These are phyloP conservation scores for Chlorociboria aeruginascens DNA, from an alignment of 495 filamentous ascomycete species.

Conservation along the genomic window DNA sequence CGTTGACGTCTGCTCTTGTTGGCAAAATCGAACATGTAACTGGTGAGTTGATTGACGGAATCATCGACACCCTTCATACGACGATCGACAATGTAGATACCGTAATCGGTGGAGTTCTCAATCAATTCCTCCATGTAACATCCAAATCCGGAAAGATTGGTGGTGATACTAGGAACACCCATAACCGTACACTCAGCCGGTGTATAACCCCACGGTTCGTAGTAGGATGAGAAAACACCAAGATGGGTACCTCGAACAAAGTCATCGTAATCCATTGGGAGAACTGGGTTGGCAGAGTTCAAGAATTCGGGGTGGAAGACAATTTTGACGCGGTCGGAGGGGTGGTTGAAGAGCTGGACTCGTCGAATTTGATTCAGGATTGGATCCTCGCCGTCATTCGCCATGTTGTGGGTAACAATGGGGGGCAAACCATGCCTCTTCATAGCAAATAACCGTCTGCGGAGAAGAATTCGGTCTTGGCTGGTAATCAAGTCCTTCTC, in stretches of 20 bases:
- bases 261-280: slow-evolving; percentile 95
- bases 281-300: slow-evolving; percentile 86
- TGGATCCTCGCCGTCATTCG: slow-evolving; percentile 84
- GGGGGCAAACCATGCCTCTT: slow-evolving; percentile 82
- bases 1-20: slow-evolving; percentile 86
- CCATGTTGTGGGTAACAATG: slow-evolving; percentile 99
- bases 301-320: slow-evolving; percentile 98
- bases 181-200: slow-evolving; percentile 98
- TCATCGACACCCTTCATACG: slow-evolving; percentile 94
- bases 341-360: slow-evolving; percentile 93
- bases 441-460: slow-evolving; percentile 88
- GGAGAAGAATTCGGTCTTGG: slow-evolving; percentile 85
- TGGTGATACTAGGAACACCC: slow-evolving; percentile 97
- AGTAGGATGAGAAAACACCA: slow-evolving; percentile 94
- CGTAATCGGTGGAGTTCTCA: slow-evolving; percentile 94
- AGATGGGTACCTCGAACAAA: slow-evolving; percentile 95
- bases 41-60: slow-evolving; percentile 85
- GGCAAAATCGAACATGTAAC: slow-evolving; percentile 94
- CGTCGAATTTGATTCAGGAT: slow-evolving; percentile 93
- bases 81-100: slow-evolving; percentile 97
- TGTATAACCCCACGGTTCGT: slow-evolving; percentile 98
- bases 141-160: slow-evolving; percentile 93
- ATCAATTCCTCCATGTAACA: slow-evolving; percentile 99
- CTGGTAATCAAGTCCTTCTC: slow-evolving; percentile 89
- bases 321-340: slow-evolving; percentile 89